Evolutionary conservation across 2,329 filamentous ascomycete genomes (phyloP).

Genomic region (Nannizzia gypsea): DNA sequence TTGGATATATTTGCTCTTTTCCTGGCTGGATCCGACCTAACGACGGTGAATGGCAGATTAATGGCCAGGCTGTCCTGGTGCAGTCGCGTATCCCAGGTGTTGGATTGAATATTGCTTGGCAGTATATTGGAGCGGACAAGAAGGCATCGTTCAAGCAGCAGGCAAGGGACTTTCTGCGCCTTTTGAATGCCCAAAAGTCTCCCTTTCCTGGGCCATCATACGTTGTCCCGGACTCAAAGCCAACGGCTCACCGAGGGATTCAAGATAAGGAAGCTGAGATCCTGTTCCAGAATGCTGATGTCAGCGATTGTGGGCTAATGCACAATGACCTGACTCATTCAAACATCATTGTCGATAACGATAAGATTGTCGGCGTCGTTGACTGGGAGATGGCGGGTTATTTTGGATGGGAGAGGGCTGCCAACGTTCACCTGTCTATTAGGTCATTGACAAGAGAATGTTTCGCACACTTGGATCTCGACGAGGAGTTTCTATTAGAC

Average conservation of each 20-base stretch:
- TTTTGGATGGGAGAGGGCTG: slow-evolving; percentile 26
- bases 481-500: neutral
- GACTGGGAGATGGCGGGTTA: slow-evolving; percentile 31
- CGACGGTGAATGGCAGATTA: slow-evolving; percentile 14
- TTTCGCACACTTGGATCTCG: neutral
- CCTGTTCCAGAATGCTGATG: neutral
- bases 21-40: neutral
- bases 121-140: slow-evolving; percentile 24
- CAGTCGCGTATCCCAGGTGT: slow-evolving; percentile 32
- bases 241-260: neutral
- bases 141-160: slow-evolving; percentile 27
- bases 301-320: slow-evolving; percentile 21
- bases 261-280: neutral
- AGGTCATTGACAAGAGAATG: neutral
- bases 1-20: too few species aligned
- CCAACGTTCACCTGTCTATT: slow-evolving; percentile 23
- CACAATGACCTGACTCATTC: slow-evolving; percentile 30
- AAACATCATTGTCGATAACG: slow-evolving; percentile 29
- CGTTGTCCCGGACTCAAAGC: neutral
- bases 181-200: neutral
- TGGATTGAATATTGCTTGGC: slow-evolving; percentile 23
- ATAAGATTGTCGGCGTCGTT: slow-evolving; percentile 27
- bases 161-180: slow-evolving; percentile 21
- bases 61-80: slow-evolving; percentile 29
- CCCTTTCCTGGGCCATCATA: neutral